These are phyloP conservation scores for Viola pubescens DNA, from an alignment of 441 rosid genomes.

Conservation along the genomic window DNA sequence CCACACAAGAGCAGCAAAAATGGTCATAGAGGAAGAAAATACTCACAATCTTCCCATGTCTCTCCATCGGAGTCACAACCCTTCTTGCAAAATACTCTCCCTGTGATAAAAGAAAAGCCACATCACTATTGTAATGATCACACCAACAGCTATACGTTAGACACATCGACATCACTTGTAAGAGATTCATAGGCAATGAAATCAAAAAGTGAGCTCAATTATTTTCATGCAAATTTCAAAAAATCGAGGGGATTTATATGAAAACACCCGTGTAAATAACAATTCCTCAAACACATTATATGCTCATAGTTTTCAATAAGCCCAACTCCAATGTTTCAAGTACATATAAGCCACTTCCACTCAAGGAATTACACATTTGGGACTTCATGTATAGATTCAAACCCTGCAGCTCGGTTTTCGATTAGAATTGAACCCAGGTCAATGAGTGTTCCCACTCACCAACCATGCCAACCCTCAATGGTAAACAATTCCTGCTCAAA, in stretches of 20 bases:
- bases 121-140: constrained; percentile 5
- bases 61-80: constrained; percentile 79
- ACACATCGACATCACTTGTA: background rate
- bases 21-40: constrained; percentile 11
- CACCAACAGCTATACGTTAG: constrained; percentile 4
- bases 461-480: too few species aligned
- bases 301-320: too few species aligned
- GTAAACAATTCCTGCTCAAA: background rate
- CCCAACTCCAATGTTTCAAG: too few species aligned
- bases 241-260: background rate
- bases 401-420: too few species aligned
- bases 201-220: background rate
- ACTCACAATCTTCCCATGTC: constrained; percentile 91
- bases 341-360: too few species aligned
- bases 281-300: too few species aligned
- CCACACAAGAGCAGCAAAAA: background rate
- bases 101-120: constrained; percentile 26
- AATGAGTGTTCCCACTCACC: too few species aligned
- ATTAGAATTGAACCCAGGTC: too few species aligned
- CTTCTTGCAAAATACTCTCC: constrained; percentile 97
- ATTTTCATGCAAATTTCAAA: background rate
- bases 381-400: too few species aligned
- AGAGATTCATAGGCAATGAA: background rate
- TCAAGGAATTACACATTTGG: too few species aligned
- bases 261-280: background rate